Percentiles rank a stretch among this genome's conserved stretches.
phyloP scores from a whole-genome alignment of 2,329 filamentous ascomycete genomes.

The Arthrinium phaeospermum region DNA sequence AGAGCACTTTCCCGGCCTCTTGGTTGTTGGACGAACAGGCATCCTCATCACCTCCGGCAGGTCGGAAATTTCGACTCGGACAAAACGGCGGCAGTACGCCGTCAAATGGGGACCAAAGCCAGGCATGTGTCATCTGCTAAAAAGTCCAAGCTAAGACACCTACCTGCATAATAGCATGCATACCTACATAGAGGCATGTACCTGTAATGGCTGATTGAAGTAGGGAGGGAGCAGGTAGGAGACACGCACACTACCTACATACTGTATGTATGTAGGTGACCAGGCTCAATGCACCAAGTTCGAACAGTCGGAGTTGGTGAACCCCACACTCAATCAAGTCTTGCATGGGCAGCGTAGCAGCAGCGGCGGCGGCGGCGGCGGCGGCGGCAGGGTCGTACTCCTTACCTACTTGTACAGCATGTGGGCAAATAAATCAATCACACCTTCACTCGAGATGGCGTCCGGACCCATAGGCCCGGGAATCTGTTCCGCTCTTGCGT shows the following conservation, averaged over 20 bases:
- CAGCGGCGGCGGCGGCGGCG: too few species aligned
- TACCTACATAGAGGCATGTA: neutral
- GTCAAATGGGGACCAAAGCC: neutral
- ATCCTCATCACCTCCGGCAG: neutral
- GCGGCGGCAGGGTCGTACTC: neutral
- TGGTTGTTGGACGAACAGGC: neutral
- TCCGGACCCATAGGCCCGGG: neutral
- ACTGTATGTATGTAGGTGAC: too few species aligned
- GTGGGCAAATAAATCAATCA: neutral
- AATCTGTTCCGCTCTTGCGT: neutral
- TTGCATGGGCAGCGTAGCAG: neutral
- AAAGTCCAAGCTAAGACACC: neutral
- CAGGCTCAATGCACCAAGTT: neutral
- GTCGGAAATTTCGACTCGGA: neutral
- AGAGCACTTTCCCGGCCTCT: neutral
- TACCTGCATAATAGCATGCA: neutral
- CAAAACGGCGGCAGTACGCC: neutral
- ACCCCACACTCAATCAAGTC: neutral
- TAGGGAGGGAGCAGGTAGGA: neutral
- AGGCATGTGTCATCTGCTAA: neutral
- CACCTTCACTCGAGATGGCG: neutral
- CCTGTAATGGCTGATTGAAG: neutral
- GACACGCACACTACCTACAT: neutral
- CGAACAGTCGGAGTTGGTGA: constrained; percentile 2
- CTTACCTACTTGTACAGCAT: neutral